These are phyloP conservation scores for Centaurea solstitialis DNA, from an alignment of 129 eudicot species.

Conservation along the genomic window DNA sequence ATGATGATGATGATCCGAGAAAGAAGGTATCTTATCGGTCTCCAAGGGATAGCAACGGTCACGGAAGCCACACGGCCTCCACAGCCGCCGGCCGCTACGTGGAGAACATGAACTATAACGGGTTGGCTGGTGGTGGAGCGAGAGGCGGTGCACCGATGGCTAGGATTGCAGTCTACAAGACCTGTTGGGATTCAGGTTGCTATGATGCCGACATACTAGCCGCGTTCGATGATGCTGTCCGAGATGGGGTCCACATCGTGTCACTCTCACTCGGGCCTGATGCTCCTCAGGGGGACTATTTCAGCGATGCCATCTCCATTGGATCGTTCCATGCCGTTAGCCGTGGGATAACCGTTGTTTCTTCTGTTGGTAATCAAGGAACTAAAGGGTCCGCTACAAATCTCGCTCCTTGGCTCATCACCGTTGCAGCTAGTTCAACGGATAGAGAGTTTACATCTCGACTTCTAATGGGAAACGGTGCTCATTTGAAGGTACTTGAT, in stretches of 20 bases:
- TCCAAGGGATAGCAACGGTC: slow-evolving; percentile 79
- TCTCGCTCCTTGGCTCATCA: slow-evolving; percentile 87
- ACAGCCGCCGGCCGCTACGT: slow-evolving; percentile 84
- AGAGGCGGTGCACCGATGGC: slow-evolving; percentile 93
- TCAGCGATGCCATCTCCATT: slow-evolving; percentile 74
- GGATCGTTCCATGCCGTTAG: slow-evolving; percentile 88
- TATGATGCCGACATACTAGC: slow-evolving; percentile 83
- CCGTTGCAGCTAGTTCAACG: slow-evolving; percentile 85
- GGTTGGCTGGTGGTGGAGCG: slow-evolving; percentile 74
- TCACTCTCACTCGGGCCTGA: slow-evolving; percentile 77
- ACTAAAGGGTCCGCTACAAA: slow-evolving; percentile 62
- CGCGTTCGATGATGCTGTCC: slow-evolving; percentile 85
- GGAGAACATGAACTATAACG: slow-evolving; percentile 62
- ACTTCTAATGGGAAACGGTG: slow-evolving; percentile 67
- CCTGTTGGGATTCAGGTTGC: slow-evolving; percentile 86
- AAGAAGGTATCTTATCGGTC: slow-evolving; percentile 53
- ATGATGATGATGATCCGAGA: slow-evolving; percentile 41
- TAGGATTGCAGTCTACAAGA: slow-evolving; percentile 84
- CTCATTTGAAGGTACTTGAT: slow-evolving; percentile 47
- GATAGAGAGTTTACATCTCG: slow-evolving; percentile 72
- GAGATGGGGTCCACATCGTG: slow-evolving; percentile 78
- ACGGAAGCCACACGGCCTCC: slow-evolving; percentile 87
- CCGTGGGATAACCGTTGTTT: slow-evolving; percentile 75
- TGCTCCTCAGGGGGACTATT: slow-evolving; percentile 81
- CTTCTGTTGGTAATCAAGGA: slow-evolving; percentile 85